Base-by-base conservation (phyloP, 2,329 filamentous ascomycete species). In the Aureobasidium sp. region DNA sequence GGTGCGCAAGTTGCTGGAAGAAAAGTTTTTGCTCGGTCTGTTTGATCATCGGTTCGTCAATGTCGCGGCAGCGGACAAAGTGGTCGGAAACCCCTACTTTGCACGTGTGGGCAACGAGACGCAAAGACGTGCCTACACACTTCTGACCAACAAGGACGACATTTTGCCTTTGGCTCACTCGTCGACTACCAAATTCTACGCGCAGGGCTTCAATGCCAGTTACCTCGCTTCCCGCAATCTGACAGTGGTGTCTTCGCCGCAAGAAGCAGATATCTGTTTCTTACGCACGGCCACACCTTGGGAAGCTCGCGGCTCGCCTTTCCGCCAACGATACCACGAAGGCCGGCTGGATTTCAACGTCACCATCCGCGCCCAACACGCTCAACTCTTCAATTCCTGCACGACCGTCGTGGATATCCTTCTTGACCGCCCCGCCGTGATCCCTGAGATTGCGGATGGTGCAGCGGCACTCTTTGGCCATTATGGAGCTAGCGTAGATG, bases 241-340 rank as follows among this genome's bases (percentile, higher is more conserved):
- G 8, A 38, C 32, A 1, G 32, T 29, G 17, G 45, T 39, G 3
- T 24, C 19, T 12, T 14, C n/a, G 5, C 32, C 45, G 10, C 3
- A n/a, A 8, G 8, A 39, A 49, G 45, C 45, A 21, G 45, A 49
- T n/a, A 24, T 49, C 8, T 39, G 45, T 24, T 49, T 49, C 34
- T 17, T 49, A 6, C 45, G 45, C 6, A 14, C 25, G 6, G 29
- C 21, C 11, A 49, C 45, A 10, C 45, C 45, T 2, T 49, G 24
- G n/a, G 45, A 38, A 24, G 32, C 34, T 1, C 16, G 45, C 4
- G 45, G 45, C 45, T 38, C 45, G 5, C 45, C 45, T 1, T 49
- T 49, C 45, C 45, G 45, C 24, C 45, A 49, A 21, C 45, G 24
- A 12, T 49, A 49, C 24, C 45, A 48, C 6, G 45, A 49, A 30